Conservation (phyloP, 176 grass and related monocot species). For the Sorghum bicolor region DNA sequence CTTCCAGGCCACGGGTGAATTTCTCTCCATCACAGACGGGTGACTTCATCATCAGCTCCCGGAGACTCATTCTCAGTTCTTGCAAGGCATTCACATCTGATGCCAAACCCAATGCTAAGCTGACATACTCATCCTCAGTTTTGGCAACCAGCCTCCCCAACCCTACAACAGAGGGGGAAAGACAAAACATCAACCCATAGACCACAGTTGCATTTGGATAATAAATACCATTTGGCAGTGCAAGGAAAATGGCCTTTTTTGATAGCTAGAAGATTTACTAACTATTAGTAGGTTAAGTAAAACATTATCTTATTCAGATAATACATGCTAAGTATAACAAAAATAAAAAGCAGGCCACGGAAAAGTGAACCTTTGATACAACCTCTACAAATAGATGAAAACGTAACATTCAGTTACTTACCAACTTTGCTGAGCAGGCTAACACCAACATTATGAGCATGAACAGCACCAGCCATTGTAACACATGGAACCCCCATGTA, state of each 20-base stretch:
- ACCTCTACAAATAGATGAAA: conserved; percentile 2
- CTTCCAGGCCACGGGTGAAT: conserved; percentile 79
- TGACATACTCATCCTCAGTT: conserved; percentile 73
- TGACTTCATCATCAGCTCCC: conserved; percentile 83
- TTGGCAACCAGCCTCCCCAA: conserved; percentile 60
- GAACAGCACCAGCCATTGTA: conserved; percentile 95
- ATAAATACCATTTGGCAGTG: neutral
- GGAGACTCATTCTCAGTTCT: conserved; percentile 74
- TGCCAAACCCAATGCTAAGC: conserved; percentile 67
- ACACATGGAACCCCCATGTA: conserved; percentile 99
- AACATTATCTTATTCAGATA: conserved; percentile 1
- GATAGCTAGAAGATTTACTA: conserved; percentile 6
- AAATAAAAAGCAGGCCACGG: neutral
- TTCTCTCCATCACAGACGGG: conserved; percentile 76
- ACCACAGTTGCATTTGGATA: neutral
- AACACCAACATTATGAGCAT: conserved; percentile 99
- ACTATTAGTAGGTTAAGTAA: neutral
- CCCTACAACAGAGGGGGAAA: conserved; percentile 30
- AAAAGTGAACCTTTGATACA: neutral
- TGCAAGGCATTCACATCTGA: conserved; percentile 73
- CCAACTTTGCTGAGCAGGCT: conserved; percentile 93
- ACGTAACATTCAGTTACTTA: conserved; percentile 40
- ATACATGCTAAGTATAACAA: neutral
- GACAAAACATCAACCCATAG: neutral
- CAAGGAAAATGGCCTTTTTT: neutral